Percentiles rank a stretch among this genome's conserved stretches.
phyloP scores from a whole-genome alignment of 2,329 filamentous ascomycete species.

The Rhynchosporium agropyri region DNA sequence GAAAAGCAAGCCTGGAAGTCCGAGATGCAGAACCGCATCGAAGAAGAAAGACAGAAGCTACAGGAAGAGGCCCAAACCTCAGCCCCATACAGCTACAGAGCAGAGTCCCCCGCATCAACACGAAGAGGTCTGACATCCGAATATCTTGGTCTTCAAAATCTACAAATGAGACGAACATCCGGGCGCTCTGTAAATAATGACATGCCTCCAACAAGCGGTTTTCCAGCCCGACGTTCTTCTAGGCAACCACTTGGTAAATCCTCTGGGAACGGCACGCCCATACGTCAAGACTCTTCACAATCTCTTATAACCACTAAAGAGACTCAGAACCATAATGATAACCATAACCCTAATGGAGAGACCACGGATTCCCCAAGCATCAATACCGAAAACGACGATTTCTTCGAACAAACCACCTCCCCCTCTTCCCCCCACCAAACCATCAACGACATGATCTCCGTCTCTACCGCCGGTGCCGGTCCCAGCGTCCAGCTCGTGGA shows the following conservation, averaged over 20 bases:
- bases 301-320: slow-evolving; percentile 22
- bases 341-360: slow-evolving; percentile 26
- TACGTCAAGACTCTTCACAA: slow-evolving; percentile 39
- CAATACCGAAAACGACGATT: slow-evolving; percentile 46
- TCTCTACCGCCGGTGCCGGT: slow-evolving; percentile 86
- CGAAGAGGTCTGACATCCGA: slow-evolving; percentile 41
- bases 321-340: slow-evolving; percentile 17
- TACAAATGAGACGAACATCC: slow-evolving; percentile 39
- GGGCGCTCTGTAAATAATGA: slow-evolving; percentile 40
- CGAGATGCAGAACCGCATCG: slow-evolving; percentile 59
- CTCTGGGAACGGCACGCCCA: slow-evolving; percentile 39
- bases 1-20: slow-evolving; percentile 62
- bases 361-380: slow-evolving; percentile 34
- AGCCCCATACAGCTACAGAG: slow-evolving; percentile 39
- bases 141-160: slow-evolving; percentile 44
- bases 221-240: slow-evolving; percentile 36
- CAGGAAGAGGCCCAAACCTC: slow-evolving; percentile 48
- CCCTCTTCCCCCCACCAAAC: slow-evolving; percentile 67
- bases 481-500: slow-evolving; percentile 95
- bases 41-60: slow-evolving; percentile 67
- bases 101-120: slow-evolving; percentile 40
- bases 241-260: slow-evolving; percentile 32
- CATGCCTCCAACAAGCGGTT: slow-evolving; percentile 29
- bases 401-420: slow-evolving; percentile 57
- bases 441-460: slow-evolving; percentile 82